A percentile compares a stretch with the other conserved stretches of the same genome.
Evolutionary conservation across 495 filamentous ascomycete species (phyloP).

Genomic region (Aspergillus saccharolyticus): DNA sequence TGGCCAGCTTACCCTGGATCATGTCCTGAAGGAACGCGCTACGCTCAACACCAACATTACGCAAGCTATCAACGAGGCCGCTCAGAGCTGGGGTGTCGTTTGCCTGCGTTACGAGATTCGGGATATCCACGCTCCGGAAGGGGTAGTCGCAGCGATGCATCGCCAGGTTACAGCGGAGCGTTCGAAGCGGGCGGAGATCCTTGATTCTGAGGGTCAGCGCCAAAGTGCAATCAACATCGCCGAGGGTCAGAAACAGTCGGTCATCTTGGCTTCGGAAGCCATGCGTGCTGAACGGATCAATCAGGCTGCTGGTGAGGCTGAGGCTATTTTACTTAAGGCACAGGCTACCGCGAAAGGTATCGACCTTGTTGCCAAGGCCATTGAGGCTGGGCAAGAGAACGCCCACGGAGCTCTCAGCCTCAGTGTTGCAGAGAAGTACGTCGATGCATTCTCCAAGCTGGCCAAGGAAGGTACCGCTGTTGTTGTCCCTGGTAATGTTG

Average conservation of each 20-base stretch:
- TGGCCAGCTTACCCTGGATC: constrained; percentile 90
- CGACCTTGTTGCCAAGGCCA: constrained; percentile 71
- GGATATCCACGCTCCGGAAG: constrained; percentile 93
- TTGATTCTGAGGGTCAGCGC: constrained; percentile 91
- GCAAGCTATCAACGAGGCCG: constrained; percentile 94
- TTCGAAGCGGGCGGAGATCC: constrained; percentile 92
- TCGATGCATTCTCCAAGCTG: constrained; percentile 86
- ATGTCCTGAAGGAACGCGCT: constrained; percentile 93
- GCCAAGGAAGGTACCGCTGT: constrained; percentile 92
- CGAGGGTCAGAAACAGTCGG: constrained; percentile 91
- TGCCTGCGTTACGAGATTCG: constrained; percentile 97
- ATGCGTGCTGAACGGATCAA: constrained; percentile 87
- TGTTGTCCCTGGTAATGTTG: constrained; percentile 93
- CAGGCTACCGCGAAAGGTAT: constrained; percentile 84
- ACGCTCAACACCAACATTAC: constrained; percentile 97
- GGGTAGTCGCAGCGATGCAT: constrained; percentile 95
- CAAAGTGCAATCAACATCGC: constrained; percentile 98
- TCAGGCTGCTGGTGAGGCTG: constrained; percentile 80
- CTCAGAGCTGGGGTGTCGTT: constrained; percentile 91
- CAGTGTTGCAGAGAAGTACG: constrained; percentile 94
- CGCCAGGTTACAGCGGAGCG: constrained; percentile 95
- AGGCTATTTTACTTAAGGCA: constrained; percentile 83
- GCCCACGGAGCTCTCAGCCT: constrained; percentile 81
- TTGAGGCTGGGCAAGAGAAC: constrained; percentile 60
- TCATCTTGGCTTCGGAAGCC: constrained; percentile 95